Conservation (phyloP, 192 early-diverging fungal genomes). For the Diversispora eburnea region DNA sequence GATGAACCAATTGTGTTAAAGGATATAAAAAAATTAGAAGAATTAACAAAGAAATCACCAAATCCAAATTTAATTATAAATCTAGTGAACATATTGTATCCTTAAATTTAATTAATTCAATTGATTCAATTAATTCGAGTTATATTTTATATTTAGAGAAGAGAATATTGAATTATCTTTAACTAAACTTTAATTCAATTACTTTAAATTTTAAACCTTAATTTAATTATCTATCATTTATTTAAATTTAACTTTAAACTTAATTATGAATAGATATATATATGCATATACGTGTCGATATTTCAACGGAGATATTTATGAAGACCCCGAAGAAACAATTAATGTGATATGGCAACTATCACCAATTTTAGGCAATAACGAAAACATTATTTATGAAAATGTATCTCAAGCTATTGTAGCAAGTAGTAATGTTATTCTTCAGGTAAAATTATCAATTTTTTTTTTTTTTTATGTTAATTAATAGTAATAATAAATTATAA, state of each 20-base stretch:
- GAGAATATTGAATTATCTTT: neutral
- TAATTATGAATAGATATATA: conserved; percentile 16
- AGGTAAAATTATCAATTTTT: neutral
- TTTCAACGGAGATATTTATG: conserved; percentile 22
- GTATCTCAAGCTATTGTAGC: conserved; percentile 19
- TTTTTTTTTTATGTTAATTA: neutral
- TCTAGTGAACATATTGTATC: conserved; percentile 29
- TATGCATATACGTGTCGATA: conserved; percentile 20
- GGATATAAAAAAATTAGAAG: conserved; percentile 18
- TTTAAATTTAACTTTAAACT: neutral
- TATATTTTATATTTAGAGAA: no score
- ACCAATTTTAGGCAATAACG: neutral
- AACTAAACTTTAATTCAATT: neutral
- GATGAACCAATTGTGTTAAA: neutral
- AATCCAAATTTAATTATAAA: conserved; percentile 19
- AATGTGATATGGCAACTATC: conserved; percentile 22
- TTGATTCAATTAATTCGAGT: no score
- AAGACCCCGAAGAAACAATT: conserved; percentile 6
- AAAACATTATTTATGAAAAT: conserved; percentile 17
- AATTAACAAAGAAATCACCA: conserved; percentile 19
- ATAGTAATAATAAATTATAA: neutral
- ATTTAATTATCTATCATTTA: no score
- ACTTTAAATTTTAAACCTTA: neutral
- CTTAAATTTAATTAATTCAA: neutral
- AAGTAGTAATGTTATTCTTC: neutral